These are phyloP conservation scores for Pseudocercospora fuligena DNA, from an alignment of 2,329 filamentous ascomycete species.

Conservation along the genomic window DNA sequence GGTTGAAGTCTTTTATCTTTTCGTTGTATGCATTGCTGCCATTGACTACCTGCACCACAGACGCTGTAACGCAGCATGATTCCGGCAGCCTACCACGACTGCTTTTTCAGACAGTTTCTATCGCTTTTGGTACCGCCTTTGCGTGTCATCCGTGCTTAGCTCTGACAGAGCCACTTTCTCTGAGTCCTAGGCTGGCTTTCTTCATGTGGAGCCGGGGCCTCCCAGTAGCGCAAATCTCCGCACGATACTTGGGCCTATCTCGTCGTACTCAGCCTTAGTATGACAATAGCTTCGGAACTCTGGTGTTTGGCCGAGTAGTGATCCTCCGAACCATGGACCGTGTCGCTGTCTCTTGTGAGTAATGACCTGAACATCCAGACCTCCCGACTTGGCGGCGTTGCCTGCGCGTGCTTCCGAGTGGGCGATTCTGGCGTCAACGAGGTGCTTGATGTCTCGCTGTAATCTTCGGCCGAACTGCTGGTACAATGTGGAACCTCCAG, in stretches of 20 bases:
- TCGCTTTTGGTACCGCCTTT: not conserved
- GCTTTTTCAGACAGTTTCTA: not conserved
- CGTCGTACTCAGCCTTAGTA: conserved; percentile 79
- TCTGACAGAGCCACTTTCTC: not conserved
- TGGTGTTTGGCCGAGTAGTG: conserved; percentile 92
- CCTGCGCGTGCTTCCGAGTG: conserved; percentile 91
- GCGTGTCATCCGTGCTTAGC: not conserved
- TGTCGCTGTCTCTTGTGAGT: conserved; percentile 97
- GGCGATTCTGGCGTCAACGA: conserved; percentile 90
- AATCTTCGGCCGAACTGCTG: conserved; percentile 96
- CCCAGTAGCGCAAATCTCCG: conserved; percentile 91
- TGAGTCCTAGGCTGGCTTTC: not conserved
- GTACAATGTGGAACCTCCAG: conserved; percentile 95
- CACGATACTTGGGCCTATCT: conserved; percentile 94
- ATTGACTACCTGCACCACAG: not conserved
- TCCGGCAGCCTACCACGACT: not conserved
- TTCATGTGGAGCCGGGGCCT: conserved; percentile 79
- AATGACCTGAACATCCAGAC: conserved; percentile 95
- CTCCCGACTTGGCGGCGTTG: conserved; percentile 82
- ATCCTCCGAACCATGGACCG: conserved; percentile 98
- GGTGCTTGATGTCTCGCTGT: conserved; percentile 94
- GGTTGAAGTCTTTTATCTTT: not conserved
- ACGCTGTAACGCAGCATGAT: conserved; percentile 1
- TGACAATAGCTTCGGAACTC: conserved; percentile 99
- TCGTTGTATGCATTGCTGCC: not conserved